phyloP scores from a whole-genome alignment of 192 early-diverging fungal species.

The Entophlyctis luteolus region DNA sequence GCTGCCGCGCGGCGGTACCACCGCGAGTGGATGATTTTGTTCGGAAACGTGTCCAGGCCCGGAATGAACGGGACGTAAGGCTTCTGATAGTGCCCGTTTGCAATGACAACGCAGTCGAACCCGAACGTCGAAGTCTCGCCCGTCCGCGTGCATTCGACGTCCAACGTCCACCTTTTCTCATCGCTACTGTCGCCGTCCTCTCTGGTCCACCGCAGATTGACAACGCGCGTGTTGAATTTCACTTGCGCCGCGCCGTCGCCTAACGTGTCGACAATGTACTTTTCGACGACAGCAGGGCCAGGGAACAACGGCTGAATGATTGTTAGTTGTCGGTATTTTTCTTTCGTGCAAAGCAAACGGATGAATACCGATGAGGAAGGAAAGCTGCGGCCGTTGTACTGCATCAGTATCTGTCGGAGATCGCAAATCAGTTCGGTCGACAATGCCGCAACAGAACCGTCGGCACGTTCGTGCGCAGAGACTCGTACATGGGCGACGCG shows the following conservation, averaged over 20 bases:
- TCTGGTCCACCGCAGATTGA: not conserved
- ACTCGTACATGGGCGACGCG: not conserved
- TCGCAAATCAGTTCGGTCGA: not conserved
- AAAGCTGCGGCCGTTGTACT: not conserved
- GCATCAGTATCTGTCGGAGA: not conserved
- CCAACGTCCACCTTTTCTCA: not conserved
- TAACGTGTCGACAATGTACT: not conserved
- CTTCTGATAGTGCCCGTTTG: not conserved
- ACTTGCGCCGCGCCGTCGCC: not conserved
- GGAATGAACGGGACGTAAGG: not conserved
- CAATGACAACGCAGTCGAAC: not conserved
- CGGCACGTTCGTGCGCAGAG: not conserved
- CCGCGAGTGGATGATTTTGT: not conserved
- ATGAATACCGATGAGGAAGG: not conserved
- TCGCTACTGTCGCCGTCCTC: not conserved
- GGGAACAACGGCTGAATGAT: no score
- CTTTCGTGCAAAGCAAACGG: no score
- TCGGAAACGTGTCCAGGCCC: not conserved
- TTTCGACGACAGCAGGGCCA: not conserved
- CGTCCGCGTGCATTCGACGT: not conserved
- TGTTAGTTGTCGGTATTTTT: no score
- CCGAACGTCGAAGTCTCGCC: not conserved
- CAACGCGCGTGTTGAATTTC: not conserved
- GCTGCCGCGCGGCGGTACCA: not conserved
- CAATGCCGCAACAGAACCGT: no score